phyloP scores from a whole-genome alignment of 1,284 basidiomycete species.

The Boletellus deceptivus region DNA sequence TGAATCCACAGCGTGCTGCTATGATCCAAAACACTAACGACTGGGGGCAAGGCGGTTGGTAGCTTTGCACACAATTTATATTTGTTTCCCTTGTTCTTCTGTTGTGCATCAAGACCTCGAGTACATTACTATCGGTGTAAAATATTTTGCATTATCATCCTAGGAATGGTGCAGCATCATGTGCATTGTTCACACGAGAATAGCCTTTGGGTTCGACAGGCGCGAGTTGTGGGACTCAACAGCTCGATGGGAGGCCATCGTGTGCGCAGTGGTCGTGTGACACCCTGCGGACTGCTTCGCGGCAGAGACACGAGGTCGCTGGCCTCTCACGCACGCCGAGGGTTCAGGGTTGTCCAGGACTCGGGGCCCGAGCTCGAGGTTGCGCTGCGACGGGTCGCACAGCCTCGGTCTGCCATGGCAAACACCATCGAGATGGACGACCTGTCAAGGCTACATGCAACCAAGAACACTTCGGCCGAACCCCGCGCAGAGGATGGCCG shows the following conservation, averaged over 20 bases:
- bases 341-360: too few relatives aligned
- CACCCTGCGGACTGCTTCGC: too few relatives aligned
- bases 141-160: constrained; percentile 21
- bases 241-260: too few relatives aligned
- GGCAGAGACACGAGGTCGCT: too few relatives aligned
- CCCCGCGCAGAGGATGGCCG: not conserved
- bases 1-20: constrained; percentile 63
- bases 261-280: too few relatives aligned
- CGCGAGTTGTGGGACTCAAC: too few relatives aligned
- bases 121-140: constrained; percentile 30
- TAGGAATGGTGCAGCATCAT: constrained; percentile 19
- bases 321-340: too few relatives aligned
- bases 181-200: not conserved
- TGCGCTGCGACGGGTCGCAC: not conserved
- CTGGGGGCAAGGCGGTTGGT: constrained; percentile 38
- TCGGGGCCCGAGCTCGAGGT: too few relatives aligned
- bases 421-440: constrained; percentile 27
- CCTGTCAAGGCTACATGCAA: constrained; percentile 8
- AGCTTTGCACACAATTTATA: constrained; percentile 19
- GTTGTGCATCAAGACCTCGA: constrained; percentile 6
- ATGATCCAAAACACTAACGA: constrained; percentile 49
- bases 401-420: constrained; percentile 18
- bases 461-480: constrained; percentile 7
- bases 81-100: constrained; percentile 9
- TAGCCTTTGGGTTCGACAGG: too few relatives aligned